These are phyloP conservation scores for Endocarpon pusillum DNA, from an alignment of 495 filamentous ascomycete genomes.

Conservation along the genomic window DNA sequence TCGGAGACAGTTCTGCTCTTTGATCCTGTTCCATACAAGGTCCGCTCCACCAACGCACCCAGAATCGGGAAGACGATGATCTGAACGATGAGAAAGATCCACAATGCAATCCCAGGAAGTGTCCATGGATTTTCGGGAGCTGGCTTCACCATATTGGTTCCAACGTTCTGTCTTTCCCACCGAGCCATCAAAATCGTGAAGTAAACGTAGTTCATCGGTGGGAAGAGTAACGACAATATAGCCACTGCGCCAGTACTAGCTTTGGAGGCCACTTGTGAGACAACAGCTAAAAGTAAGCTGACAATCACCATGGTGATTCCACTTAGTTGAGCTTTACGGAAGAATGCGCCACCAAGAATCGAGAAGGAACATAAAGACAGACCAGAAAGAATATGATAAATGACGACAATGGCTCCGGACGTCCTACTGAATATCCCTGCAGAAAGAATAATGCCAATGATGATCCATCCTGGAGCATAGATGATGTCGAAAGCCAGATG, in stretches of 20 bases:
- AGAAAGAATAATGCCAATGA: constrained; percentile 43
- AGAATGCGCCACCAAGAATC: constrained; percentile 54
- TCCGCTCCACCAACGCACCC: constrained; percentile 53
- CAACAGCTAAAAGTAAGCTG: constrained; percentile 47
- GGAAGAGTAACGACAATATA: constrained; percentile 51
- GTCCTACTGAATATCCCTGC: constrained; percentile 45
- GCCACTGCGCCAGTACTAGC: constrained; percentile 37
- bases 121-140: constrained; percentile 44
- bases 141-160: constrained; percentile 35
- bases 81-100: constrained; percentile 53
- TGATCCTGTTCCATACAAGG: constrained; percentile 54
- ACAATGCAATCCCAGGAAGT: constrained; percentile 48
- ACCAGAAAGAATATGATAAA: constrained; percentile 46
- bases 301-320: constrained; percentile 50
- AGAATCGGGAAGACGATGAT: constrained; percentile 55
- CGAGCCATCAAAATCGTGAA: constrained; percentile 52
- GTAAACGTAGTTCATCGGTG: constrained; percentile 62
- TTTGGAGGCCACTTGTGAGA: constrained; percentile 45
- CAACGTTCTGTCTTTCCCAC: constrained; percentile 37
- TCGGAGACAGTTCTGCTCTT: constrained; percentile 36
- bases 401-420: constrained; percentile 37
- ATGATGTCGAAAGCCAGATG: constrained; percentile 50
- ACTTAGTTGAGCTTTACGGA: constrained; percentile 60
- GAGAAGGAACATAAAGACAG: constrained; percentile 49
- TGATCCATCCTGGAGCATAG: constrained; percentile 54